Percentiles rank a stretch among this genome's conserved stretches.
phyloP scores from a whole-genome alignment of 768 basidiomycete genomes.

The Leccinum pellstonianum region DNA sequence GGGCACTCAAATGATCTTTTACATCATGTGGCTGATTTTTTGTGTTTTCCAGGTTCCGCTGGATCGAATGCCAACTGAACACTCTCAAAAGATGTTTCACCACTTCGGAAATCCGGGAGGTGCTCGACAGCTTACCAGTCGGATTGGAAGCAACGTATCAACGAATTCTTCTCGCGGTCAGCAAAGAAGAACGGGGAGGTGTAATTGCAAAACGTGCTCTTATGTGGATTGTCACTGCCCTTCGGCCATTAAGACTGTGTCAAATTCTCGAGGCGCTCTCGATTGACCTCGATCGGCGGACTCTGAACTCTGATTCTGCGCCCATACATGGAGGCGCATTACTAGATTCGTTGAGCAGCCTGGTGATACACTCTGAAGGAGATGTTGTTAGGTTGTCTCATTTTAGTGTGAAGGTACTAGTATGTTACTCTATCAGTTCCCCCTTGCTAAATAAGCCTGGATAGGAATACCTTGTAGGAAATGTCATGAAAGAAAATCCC shows the following conservation, averaged over 20 bases:
- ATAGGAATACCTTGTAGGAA: no score
- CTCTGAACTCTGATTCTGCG: not conserved
- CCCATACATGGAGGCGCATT: not conserved
- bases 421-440: no score
- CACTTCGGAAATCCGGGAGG: not conserved
- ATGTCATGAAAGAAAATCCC: no score
- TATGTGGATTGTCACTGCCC: not conserved
- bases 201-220: not conserved
- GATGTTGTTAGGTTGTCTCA: not conserved
- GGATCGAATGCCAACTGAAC: not conserved
- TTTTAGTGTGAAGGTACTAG: not conserved
- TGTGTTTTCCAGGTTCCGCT: not conserved
- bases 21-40: not conserved
- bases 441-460: no score
- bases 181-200: not conserved
- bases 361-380: not conserved
- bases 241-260: not conserved
- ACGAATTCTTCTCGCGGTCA: not conserved
- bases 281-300: not conserved
- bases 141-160: not conserved
- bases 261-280: not conserved
- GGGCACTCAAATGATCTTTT: not conserved
- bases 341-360: not conserved
- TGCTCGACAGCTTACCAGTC: not conserved
- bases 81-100: not conserved